A percentile compares a stretch with the other conserved stretches of the same genome.
Conservation (phyloP, 805 yeast genomes). For the Saturnispora ahearnii region DNA sequence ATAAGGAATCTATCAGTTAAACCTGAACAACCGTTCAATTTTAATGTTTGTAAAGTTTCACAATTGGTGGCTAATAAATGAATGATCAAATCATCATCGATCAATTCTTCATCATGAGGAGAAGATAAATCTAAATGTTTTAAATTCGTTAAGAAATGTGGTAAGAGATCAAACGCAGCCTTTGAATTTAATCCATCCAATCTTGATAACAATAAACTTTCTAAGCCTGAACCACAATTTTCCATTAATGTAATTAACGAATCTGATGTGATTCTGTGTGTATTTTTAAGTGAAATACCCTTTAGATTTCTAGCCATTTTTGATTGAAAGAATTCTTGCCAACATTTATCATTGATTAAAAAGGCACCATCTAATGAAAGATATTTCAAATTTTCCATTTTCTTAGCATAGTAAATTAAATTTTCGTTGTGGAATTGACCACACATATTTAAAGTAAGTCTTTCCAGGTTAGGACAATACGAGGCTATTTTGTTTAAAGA, state of each 20-base stretch:
- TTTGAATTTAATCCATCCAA: slow-evolving; percentile 62
- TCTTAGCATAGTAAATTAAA: slow-evolving; percentile 50
- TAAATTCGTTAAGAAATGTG: slow-evolving; percentile 50
- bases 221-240: slow-evolving; percentile 48
- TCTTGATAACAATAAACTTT: slow-evolving; percentile 52
- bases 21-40: slow-evolving; percentile 63
- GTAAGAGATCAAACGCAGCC: slow-evolving; percentile 51
- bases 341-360: slow-evolving; percentile 60
- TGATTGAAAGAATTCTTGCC: slow-evolving; percentile 66
- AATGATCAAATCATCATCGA: slow-evolving; percentile 59
- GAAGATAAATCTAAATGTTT: slow-evolving; percentile 56
- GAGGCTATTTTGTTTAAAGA: slow-evolving; percentile 65
- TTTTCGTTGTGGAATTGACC: slow-evolving; percentile 82
- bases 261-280: slow-evolving; percentile 71
- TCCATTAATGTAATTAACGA: slow-evolving; percentile 55
- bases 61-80: slow-evolving; percentile 57
- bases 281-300: slow-evolving; percentile 60
- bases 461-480: slow-evolving; percentile 63
- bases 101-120: slow-evolving; percentile 55
- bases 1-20: slow-evolving; percentile 55
- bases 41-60: slow-evolving; percentile 44
- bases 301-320: slow-evolving; percentile 43
- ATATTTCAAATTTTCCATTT: slow-evolving; percentile 44
- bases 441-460: slow-evolving; percentile 76
- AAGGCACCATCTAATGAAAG: slow-evolving; percentile 85